These are phyloP conservation scores for Alternaria sp. DNA, from an alignment of 2,329 filamentous ascomycete genomes.

Conservation along the genomic window DNA sequence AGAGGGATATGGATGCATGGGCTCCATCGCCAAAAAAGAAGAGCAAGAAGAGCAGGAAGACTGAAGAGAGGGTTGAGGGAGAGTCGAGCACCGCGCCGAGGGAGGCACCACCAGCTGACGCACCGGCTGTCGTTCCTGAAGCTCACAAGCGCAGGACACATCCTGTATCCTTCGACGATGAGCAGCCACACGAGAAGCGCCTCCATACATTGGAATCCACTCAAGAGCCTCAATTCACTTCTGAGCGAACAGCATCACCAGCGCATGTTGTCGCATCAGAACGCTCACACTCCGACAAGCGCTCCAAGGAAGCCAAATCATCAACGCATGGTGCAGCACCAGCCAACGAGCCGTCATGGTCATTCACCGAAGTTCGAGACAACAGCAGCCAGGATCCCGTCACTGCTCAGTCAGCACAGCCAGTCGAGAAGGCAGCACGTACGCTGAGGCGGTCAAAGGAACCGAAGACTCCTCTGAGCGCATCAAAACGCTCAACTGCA, in stretches of 20 bases:
- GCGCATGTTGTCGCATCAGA: neutral
- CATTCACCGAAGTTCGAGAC: conserved; percentile 51
- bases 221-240: conserved; percentile 4
- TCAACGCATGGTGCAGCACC: conserved; percentile 14
- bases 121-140: conserved; percentile 18
- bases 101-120: conserved; percentile 7
- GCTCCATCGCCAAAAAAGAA: conserved; percentile 54
- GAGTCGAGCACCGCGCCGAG: conserved; percentile 1
- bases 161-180: conserved; percentile 38
- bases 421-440: conserved; percentile 20
- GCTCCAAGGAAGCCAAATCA: neutral
- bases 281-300: neutral
- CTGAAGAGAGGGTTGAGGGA: conserved; percentile 32
- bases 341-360: conserved; percentile 42
- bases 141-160: conserved; percentile 45
- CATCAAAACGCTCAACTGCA: conserved; percentile 9
- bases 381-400: conserved; percentile 55
- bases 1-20: conserved; percentile 32
- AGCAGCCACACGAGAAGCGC: conserved; percentile 45
- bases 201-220: conserved; percentile 33
- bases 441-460: conserved; percentile 32
- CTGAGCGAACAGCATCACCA: conserved; percentile 13
- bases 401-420: conserved; percentile 47
- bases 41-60: conserved; percentile 47
- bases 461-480: conserved; percentile 24